A percentile compares a stretch with the other conserved stretches of the same genome.
Conservation (phyloP, 768 basidiomycete species). For the Hypsizygus marmoreus region DNA sequence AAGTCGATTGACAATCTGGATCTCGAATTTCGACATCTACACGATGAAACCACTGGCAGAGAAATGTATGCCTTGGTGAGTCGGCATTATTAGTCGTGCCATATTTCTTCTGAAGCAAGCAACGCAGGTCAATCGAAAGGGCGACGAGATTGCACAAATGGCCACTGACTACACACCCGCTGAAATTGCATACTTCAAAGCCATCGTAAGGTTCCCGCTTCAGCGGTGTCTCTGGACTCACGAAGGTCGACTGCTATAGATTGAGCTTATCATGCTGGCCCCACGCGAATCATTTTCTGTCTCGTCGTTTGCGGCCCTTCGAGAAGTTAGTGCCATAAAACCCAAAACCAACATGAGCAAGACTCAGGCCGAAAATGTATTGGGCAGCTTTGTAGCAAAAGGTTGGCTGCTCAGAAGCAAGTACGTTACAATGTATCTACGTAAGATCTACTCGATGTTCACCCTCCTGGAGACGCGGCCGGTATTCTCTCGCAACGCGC, state of each 20-base stretch:
- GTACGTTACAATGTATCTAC: too few species aligned
- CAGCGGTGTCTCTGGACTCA: not conserved
- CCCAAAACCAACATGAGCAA: constrained; percentile 67
- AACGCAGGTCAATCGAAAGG: constrained; percentile 73
- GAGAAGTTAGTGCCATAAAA: constrained; percentile 64
- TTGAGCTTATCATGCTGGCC: constrained; percentile 87
- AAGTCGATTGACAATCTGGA: constrained; percentile 64
- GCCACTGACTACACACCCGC: constrained; percentile 79
- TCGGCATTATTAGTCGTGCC: constrained; percentile 2
- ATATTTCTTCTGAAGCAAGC: not conserved
- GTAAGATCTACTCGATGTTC: too few species aligned
- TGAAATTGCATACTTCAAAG: constrained; percentile 86
- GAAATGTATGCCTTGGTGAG: constrained; percentile 73
- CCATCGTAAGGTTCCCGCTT: constrained; percentile 58
- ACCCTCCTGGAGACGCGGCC: constrained; percentile 49
- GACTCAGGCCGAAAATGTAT: constrained; percentile 68
- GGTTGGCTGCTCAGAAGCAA: constrained; percentile 79
- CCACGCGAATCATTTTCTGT: constrained; percentile 74
- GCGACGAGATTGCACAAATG: constrained; percentile 80
- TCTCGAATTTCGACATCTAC: constrained; percentile 65
- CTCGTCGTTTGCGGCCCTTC: constrained; percentile 74
- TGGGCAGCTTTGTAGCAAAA: constrained; percentile 81
- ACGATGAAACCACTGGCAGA: constrained; percentile 65
- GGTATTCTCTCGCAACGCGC: constrained; percentile 77
- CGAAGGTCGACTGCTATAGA: constrained; percentile 40